Percentiles rank a stretch among this genome's conserved stretches.
Conservation (phyloP, 352 stramenopile genomes). For the Globisporangium solare region DNA sequence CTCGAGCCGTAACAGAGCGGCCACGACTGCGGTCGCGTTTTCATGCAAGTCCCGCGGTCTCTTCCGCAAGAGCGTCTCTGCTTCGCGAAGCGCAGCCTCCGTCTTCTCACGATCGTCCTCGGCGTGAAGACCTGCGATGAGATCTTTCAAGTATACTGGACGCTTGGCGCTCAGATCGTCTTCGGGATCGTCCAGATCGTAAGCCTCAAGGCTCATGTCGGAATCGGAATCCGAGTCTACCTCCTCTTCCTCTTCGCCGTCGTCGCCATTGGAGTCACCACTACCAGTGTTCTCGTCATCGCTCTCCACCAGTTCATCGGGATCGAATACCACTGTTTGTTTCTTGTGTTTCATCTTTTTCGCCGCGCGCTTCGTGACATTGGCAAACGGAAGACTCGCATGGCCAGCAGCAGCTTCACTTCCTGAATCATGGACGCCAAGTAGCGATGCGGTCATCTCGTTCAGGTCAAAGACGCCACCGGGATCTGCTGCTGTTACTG, state of each 20-base stretch:
- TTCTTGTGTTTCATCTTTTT: conserved; percentile 9
- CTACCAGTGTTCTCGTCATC: conserved; percentile 25
- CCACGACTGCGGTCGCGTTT: conserved; percentile 45
- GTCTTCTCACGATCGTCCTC: conserved; percentile 61
- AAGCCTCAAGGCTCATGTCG: conserved; percentile 64
- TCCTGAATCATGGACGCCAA: neutral
- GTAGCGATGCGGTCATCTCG: conserved; percentile 12
- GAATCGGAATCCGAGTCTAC: conserved; percentile 46
- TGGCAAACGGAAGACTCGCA: neutral
- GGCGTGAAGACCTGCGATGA: conserved; percentile 42
- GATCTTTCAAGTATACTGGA: conserved; percentile 71
- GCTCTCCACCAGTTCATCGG: conserved; percentile 57
- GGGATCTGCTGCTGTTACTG: conserved; percentile 13
- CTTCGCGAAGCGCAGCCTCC: conserved; percentile 45
- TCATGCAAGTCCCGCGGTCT: conserved; percentile 59
- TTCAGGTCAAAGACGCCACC: conserved; percentile 3
- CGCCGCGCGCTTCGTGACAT: neutral
- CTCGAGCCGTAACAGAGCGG: conserved; percentile 58
- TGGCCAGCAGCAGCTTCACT: neutral
- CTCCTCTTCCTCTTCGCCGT: conserved; percentile 14
- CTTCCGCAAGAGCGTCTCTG: conserved; percentile 47
- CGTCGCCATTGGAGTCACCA: conserved; percentile 15
- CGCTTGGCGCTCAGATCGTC: conserved; percentile 50
- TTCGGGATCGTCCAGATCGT: conserved; percentile 64
- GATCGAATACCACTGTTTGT: conserved; percentile 33